Conservation (phyloP, 2,329 filamentous ascomycete species). For the Penicillium sp. region DNA sequence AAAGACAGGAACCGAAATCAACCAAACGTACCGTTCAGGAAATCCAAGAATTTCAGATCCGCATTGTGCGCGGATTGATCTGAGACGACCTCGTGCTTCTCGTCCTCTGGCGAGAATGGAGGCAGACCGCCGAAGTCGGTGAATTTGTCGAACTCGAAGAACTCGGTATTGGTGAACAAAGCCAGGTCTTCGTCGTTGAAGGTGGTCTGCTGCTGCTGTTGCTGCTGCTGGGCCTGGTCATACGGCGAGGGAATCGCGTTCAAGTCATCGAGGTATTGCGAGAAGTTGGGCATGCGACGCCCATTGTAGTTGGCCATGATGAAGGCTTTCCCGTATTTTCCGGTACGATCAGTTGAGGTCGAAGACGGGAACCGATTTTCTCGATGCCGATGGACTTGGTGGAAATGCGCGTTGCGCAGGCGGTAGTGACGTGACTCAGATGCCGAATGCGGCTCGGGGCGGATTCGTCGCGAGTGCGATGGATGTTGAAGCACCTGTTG, state of each 20-base stretch:
- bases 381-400: conserved; percentile 1
- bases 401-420: conserved; percentile 12
- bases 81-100: conserved; percentile 21
- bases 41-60: conserved; percentile 43
- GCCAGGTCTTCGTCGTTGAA: conserved; percentile 70
- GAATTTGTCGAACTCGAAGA: conserved; percentile 69
- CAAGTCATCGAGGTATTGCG: conserved; percentile 81
- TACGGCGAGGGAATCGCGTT: conserved; percentile 68
- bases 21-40: conserved; percentile 41
- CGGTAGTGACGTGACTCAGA: conserved; percentile 15
- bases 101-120: conserved; percentile 34
- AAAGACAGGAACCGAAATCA: conserved; percentile 10
- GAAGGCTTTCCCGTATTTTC: background rate
- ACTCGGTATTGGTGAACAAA: conserved; percentile 78
- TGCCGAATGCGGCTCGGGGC: conserved; percentile 21
- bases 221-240: conserved; percentile 57
- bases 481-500: background rate
- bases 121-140: conserved; percentile 33
- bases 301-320: conserved; percentile 72
- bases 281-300: conserved; percentile 80
- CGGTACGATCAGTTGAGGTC: background rate
- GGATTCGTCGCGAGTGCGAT: conserved; percentile 4
- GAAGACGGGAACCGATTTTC: background rate
- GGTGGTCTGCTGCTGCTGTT: conserved; percentile 57
- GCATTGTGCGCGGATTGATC: conserved; percentile 25